Base-by-base conservation (phyloP, 805 yeast species). In the Candida tallmaniae region DNA sequence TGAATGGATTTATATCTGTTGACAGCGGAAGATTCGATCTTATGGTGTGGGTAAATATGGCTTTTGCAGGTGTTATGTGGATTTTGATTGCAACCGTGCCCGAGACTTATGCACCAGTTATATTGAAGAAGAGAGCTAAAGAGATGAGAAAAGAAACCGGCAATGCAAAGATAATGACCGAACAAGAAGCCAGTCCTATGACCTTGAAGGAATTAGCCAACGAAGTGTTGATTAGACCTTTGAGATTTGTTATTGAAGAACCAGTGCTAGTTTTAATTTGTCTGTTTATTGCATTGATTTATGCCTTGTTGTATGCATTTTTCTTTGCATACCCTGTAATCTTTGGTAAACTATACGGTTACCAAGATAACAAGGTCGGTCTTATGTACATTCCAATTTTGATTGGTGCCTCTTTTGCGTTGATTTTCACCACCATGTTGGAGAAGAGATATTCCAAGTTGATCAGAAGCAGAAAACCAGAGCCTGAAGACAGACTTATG, bases 251-350 rank as follows among this genome's bases (percentile, higher is more conserved):
- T 12, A 58, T 75, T 14, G 77, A 89, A 18, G 96, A 88, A 58
- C 95, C 95, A 4, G 94, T 87, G 18, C 65, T 88, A 50, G 93
- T 79, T 51, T 65, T 86, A 46, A 76, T 88, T 70, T 86, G 95
- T 58, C 74, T 76, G 48, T 88, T 86, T 59, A 90, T 88, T 41
- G 88, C 94, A 44, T 70, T 88, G 55, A 86, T 88, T 57, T 88
- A 88, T 65, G 81, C 96, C n/a, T 69, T 88, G 54, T 68, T 88
- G 33, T 88, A 88, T 52, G 96, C 95, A 9, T 88, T 88, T 68
- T 88, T 88, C 78, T 88, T 87, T 63, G 96, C 97, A 0, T 88
- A 83, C 62, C 97, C 97, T 4, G 95, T 82, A 34, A 85, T 88
- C 34, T 88, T 88, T 57, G 73, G 70, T 36, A 83, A 79, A 36